phyloP scores from a whole-genome alignment of 2,329 filamentous ascomycete species.

The Corniculantispora saksenae region DNA sequence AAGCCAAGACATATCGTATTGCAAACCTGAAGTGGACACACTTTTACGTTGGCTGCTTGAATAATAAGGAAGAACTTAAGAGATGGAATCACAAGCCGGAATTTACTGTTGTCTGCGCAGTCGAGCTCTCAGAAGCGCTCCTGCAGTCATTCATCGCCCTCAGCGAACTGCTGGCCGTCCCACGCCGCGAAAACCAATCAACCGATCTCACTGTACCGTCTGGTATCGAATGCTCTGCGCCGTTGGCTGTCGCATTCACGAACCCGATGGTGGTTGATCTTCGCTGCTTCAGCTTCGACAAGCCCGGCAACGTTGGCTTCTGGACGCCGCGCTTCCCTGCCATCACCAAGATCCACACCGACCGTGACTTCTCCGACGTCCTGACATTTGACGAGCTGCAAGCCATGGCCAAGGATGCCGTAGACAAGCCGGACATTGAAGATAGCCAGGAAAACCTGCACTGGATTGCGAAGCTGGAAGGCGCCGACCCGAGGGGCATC shows the following conservation, averaged over 20 bases:
- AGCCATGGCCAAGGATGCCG: conserved; percentile 60
- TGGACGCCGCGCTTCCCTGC: conserved; percentile 76
- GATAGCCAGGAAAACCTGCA: conserved; percentile 61
- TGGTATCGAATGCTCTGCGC: conserved; percentile 42
- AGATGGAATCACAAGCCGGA: conserved; percentile 53
- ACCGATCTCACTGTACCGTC: conserved; percentile 51
- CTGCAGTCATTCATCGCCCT: conserved; percentile 52
- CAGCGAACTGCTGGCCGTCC: conserved; percentile 46
- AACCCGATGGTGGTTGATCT: conserved; percentile 77
- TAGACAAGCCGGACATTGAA: conserved; percentile 48
- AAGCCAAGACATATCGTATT: conserved; percentile 57
- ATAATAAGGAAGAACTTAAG: conserved; percentile 63
- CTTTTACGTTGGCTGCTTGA: conserved; percentile 76
- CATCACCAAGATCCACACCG: conserved; percentile 75
- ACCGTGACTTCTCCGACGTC: conserved; percentile 69
- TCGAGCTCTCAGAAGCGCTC: conserved; percentile 55
- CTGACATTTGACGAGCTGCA: conserved; percentile 72
- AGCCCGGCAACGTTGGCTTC: conserved; percentile 66
- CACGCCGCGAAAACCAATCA: conserved; percentile 37
- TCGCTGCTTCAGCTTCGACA: conserved; percentile 77
- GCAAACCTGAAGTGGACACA: conserved; percentile 70
- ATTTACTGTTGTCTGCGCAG: conserved; percentile 67
- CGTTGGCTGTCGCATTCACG: conserved; percentile 60
- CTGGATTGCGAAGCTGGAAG: conserved; percentile 64
- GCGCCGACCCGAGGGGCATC: conserved; percentile 48